Conservation (phyloP, 163 green algal species). For the Prototheca cutis region DNA sequence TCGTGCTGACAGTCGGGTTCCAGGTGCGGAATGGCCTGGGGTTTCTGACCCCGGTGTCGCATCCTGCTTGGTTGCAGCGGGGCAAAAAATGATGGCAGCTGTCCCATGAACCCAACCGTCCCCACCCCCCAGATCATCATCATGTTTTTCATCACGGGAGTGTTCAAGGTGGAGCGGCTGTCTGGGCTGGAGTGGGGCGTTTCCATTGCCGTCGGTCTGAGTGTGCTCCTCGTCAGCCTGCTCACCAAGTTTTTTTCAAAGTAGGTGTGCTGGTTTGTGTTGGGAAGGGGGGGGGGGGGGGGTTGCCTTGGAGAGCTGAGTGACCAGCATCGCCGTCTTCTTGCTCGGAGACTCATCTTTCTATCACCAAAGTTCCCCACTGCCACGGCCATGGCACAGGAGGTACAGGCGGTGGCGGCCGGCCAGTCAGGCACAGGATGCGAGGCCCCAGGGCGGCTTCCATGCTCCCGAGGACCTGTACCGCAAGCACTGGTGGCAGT, state of each 20-base stretch:
- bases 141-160: constrained; percentile 38
- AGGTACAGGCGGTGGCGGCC: neutral
- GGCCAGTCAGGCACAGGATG: neutral
- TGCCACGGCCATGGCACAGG: neutral
- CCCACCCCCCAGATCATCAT: constrained; percentile 35
- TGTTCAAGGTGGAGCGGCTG: constrained; percentile 38
- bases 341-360: neutral
- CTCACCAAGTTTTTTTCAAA: constrained; percentile 29
- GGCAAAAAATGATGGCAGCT: neutral
- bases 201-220: constrained; percentile 29
- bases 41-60: neutral
- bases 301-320: neutral
- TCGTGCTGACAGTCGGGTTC: constrained; percentile 59
- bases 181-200: constrained; percentile 35
- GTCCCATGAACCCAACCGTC: neutral
- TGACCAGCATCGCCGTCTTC: neutral
- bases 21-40: constrained; percentile 21
- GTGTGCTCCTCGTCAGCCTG: constrained; percentile 18
- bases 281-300: neutral
- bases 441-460: constrained; percentile 2
- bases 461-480: constrained; percentile 4
- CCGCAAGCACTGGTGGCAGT: constrained; percentile 6
- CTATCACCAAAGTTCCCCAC: neutral
- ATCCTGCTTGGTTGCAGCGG: neutral
- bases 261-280: constrained; percentile 2